These are phyloP conservation scores for Zymoseptoria tritici DNA, from an alignment of 2,329 filamentous ascomycete species.

Conservation along the genomic window DNA sequence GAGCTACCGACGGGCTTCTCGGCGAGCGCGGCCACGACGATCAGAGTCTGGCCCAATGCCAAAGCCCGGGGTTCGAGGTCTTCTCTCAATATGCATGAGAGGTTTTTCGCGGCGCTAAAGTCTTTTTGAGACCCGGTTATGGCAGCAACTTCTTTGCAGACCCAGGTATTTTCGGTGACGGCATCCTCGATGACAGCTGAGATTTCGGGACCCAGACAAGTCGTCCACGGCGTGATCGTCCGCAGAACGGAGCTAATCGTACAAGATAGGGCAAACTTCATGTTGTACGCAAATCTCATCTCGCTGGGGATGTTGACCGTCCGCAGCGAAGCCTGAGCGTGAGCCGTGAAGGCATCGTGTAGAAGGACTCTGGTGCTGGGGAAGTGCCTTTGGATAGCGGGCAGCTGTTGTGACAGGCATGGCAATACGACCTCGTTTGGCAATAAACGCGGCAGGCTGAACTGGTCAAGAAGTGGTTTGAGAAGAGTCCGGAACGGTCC, in stretches of 20 bases:
- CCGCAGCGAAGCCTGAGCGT: conserved; percentile 5
- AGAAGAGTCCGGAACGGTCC: neutral
- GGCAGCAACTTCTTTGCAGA: conserved; percentile 4
- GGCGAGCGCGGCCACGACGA: neutral
- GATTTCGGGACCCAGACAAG: conserved; percentile 2
- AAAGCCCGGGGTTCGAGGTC: conserved; percentile 3
- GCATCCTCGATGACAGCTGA: conserved; percentile 3
- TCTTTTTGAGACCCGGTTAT: conserved; percentile 3
- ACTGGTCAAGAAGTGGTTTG: neutral
- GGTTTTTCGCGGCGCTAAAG: neutral
- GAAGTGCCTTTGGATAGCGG: conserved; percentile 3
- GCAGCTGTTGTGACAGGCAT: conserved; percentile 4
- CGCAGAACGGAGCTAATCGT: neutral
- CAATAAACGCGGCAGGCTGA: neutral
- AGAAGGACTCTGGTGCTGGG: neutral
- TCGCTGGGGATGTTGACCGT: conserved; percentile 1
- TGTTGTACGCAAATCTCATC: neutral
- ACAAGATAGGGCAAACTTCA: neutral
- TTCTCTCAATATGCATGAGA: conserved; percentile 4
- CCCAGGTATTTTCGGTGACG: conserved; percentile 3
- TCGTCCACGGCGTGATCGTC: neutral
- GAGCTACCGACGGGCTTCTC: neutral
- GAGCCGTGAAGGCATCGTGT: conserved; percentile 1
- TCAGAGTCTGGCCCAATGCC: neutral
- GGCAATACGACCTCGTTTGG: conserved; percentile 1